phyloP scores from a whole-genome alignment of 257 asterid species.

The Jasminum sambac region DNA sequence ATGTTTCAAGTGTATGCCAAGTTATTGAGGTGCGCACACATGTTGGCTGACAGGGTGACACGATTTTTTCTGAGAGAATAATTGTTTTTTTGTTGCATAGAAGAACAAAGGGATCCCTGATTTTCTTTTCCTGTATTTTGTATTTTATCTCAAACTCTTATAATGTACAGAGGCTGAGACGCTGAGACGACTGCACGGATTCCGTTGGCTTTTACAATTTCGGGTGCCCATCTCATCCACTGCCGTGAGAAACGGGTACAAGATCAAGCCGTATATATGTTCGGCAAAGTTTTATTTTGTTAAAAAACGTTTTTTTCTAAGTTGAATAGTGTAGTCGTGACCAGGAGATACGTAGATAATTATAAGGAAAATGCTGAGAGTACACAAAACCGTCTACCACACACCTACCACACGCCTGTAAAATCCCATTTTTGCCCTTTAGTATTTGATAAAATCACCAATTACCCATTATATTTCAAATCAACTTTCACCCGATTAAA shows the following conservation, averaged over 20 bases:
- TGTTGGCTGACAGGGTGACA: slow-evolving; percentile 37
- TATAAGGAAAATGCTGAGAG: no score
- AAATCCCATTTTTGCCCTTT: no score
- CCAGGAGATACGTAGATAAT: no score
- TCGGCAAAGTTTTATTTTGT: no score
- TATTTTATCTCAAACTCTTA: slow-evolving; percentile 30
- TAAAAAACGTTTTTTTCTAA: no score
- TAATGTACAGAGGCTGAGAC: slow-evolving; percentile 37
- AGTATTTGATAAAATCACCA: no score
- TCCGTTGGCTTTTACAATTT: slow-evolving; percentile 25
- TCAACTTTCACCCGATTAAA: no score
- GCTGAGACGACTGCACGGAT: slow-evolving; percentile 29
- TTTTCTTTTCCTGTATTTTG: slow-evolving; percentile 30
- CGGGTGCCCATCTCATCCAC: slow-evolving; percentile 58
- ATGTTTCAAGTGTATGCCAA: slow-evolving; percentile 22
- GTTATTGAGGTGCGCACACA: slow-evolving; percentile 41
- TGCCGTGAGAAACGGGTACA: slow-evolving; percentile 54
- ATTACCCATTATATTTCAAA: no score
- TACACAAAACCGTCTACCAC: no score
- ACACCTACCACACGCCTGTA: no score
- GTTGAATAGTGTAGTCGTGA: no score
- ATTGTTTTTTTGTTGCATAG: slow-evolving; percentile 18
- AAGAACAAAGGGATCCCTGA: slow-evolving; percentile 26
- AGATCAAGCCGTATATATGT: slow-evolving; percentile 51
- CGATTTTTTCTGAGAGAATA: slow-evolving; percentile 25